These are phyloP conservation scores for Wickerhamomyces sydowiorum DNA, from an alignment of 805 yeast species.

Conservation along the genomic window DNA sequence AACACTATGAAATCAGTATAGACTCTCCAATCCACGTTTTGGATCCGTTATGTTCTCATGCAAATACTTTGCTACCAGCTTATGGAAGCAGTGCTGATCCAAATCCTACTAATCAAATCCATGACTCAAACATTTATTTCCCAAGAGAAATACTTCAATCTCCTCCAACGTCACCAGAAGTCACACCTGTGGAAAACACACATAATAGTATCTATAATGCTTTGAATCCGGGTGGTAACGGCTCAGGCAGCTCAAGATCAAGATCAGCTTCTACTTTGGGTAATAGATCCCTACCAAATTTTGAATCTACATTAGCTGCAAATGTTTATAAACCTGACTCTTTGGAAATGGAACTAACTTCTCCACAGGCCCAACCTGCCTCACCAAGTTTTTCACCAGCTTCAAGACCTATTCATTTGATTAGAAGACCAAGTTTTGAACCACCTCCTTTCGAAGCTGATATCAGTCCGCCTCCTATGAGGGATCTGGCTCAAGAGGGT, in stretches of 20 bases:
- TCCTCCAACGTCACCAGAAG: slow-evolving; percentile 53
- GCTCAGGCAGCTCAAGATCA: slow-evolving; percentile 1
- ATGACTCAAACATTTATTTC: slow-evolving; percentile 33
- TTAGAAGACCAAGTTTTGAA: slow-evolving; percentile 48
- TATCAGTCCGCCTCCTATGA: slow-evolving; percentile 28
- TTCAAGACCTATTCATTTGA: slow-evolving; percentile 48
- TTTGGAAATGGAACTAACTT: slow-evolving; percentile 39
- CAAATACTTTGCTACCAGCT: slow-evolving; percentile 72
- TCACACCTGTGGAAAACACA: slow-evolving; percentile 36
- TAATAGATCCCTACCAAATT: slow-evolving; percentile 22
- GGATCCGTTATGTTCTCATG: slow-evolving; percentile 73
- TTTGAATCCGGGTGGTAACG: slow-evolving; percentile 4
- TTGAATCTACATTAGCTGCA: slow-evolving; percentile 31
- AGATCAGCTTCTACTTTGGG: slow-evolving; percentile 30
- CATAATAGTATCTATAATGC: slow-evolving; percentile 10
- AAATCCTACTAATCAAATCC: slow-evolving; percentile 6
- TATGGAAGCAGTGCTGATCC: slow-evolving; percentile 34
- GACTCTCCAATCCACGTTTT: slow-evolving; percentile 90
- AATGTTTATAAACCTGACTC: slow-evolving; percentile 52
- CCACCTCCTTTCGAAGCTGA: slow-evolving; percentile 62
- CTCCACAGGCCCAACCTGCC: slow-evolving; percentile 61
- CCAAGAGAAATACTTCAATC: slow-evolving; percentile 32
- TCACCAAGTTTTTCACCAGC: slow-evolving; percentile 43
- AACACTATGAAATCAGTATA: slow-evolving; percentile 90
- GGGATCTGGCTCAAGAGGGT: slow-evolving; percentile 4